Conservation (phyloP, 2,329 filamentous ascomycete species). For the Epichloe coenophiala region DNA sequence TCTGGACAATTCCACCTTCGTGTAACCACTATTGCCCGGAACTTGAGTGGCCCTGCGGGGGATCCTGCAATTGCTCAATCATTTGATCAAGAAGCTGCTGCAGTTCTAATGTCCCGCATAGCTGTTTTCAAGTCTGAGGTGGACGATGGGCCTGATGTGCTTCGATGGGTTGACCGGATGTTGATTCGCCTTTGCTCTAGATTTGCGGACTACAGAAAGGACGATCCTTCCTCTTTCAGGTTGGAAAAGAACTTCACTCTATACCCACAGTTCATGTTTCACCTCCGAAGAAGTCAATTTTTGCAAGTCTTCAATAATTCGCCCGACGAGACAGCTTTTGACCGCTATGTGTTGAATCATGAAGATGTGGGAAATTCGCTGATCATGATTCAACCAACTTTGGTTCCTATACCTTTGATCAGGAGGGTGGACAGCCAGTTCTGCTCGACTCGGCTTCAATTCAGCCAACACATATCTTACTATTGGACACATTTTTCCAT, state of each 20-base stretch:
- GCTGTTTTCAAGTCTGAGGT: constrained; percentile 98
- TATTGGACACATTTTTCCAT: constrained; percentile 98
- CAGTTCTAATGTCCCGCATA: constrained; percentile 97
- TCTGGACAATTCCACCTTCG: constrained; percentile 92
- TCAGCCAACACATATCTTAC: constrained; percentile 80
- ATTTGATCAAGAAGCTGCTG: constrained; percentile 95
- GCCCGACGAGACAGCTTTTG: constrained; percentile 97
- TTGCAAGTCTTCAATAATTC: constrained; percentile 99
- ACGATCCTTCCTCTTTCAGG: constrained; percentile 92
- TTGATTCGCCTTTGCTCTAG: constrained; percentile 90
- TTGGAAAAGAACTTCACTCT: constrained; percentile 98
- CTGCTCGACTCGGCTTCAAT: constrained; percentile 93
- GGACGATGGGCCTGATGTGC: constrained; percentile 93
- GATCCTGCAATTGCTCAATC: constrained; percentile 93
- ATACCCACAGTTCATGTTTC: constrained; percentile 99
- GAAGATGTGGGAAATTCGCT: constrained; percentile 95
- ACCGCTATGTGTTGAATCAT: constrained; percentile 90
- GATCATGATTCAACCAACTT: constrained; percentile 96
- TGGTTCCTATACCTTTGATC: constrained; percentile 93
- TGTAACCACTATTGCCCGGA: constrained; percentile 85
- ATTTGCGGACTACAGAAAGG: constrained; percentile 96
- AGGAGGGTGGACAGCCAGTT: constrained; percentile 86
- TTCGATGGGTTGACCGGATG: constrained; percentile 98
- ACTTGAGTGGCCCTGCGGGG: constrained; percentile 82
- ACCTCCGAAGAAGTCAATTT: constrained; percentile 91